Base-by-base conservation (phyloP, 768 basidiomycete species). In the Pholiota conissans region DNA sequence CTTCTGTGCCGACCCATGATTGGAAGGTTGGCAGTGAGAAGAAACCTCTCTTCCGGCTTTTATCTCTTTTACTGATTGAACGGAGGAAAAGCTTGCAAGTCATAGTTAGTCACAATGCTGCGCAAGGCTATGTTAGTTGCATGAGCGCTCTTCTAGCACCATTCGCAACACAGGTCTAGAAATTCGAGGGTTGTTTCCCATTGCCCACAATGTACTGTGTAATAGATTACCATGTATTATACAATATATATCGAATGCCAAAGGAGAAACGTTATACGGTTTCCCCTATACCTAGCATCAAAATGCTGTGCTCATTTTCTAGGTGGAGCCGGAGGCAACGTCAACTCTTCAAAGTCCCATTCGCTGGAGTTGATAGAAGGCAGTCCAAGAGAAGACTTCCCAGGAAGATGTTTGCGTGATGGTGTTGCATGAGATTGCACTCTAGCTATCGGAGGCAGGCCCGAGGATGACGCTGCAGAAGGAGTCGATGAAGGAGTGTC, bases 341-440 rank as follows among this genome's bases (percentile, higher is more conserved):
- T 60, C 18, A 84, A 61, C 20, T 81, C 79, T 62, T 84, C 81
- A 49, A 77, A 79, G 34, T 74, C 79, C 84, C 83, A 85, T 45
- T 83, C 83, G 34, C 68, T 73, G 16, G 82, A 82, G 10, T 71
- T 72, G 45, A 84, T 65, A 5, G 79, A 67, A 7, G 84, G 84
- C 4, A 84, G 65, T 27, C 76, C 73, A 6, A 74, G 72, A 0
- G 71, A 57, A 16, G 72, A 73, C 55, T 68, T 71, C 26, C 68
- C 65, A 24, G 58, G 60, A 24, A 57, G 60, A 46, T 48, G 61
- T 48, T 56, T 66, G 7, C 62, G 63, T 9, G 63, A 46, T 37
- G 60, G 49, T 16, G 57, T 26, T 8, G 48, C 32, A 22, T 54
- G 60, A 10, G 56, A 24, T 37, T 56, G 49, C 24, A 30, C 49